Evolutionary conservation across 352 stramenopile genomes (phyloP), one percentile per base, ranked within the genome.

Genomic region (Pythium biforme): DNA sequence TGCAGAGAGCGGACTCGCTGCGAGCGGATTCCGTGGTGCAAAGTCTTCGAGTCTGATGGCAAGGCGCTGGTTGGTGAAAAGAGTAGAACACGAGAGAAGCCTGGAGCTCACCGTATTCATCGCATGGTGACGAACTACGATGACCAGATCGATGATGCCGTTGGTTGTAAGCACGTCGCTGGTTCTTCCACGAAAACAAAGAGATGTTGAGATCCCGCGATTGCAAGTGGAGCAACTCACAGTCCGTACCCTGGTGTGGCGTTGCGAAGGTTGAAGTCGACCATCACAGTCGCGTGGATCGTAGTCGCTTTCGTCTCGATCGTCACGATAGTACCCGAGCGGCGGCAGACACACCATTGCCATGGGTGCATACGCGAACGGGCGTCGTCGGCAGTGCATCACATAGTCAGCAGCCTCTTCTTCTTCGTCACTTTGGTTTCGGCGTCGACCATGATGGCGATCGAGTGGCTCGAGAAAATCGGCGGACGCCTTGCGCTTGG

Each of bases 1-100:
- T 73, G 71, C 5, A 87, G 52, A 7, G 77, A 84, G 4, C 59
- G 72, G 47, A 87, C 73, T 50, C 75, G 75, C 50, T 83, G 73
- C 51, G 56, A 81, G 76, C 55, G 41, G 12, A 64, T 43, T 20
- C 49, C 39, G 0, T 23, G 12, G n/a, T 19, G 22, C 14, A 11
- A 11, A 6, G 20, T 3, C 17, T 12, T 12, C 2, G 33, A 22
- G 20, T 47, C 31, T 56, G 10, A n/a, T n/a, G n/a, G n/a, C n/a
- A n/a, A n/a, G n/a, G n/a, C n/a, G n/a, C 29, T 34, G 29, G 5
- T 34, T 34, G 29, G 29, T 34, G 29, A 10, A 34, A n/a, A n/a
- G n/a, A n/a, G n/a, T n/a, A n/a, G n/a, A n/a, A n/a, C n/a, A n/a
- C n/a, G n/a, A n/a, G n/a, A n/a, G n/a, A n/a, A n/a, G n/a, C n/a